Base-by-base conservation (phyloP, 352 stramenopile species). In the Globisporangium alternatum region DNA sequence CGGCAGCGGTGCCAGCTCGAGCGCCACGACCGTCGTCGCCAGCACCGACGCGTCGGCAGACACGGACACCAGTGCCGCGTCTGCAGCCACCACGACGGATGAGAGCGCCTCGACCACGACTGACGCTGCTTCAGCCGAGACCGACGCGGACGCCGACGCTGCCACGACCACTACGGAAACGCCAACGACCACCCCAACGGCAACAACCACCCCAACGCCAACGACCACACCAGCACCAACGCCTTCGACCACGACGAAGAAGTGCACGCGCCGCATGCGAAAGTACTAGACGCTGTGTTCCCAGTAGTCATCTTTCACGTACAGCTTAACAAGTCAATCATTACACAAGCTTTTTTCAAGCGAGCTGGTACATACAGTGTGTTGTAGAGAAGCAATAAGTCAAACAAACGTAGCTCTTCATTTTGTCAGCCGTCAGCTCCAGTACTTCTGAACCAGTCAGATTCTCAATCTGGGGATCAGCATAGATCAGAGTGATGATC, bases 11-110 rank as follows among this genome's bases (percentile, higher is more conserved):
- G 25, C 48, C n/a, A 15, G 35, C 9, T 41, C 35, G 35, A 41
- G 35, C 35, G 15, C 25, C 15, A 37, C 48, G 57, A 80, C 77
- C 43, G 57, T 76, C 44, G 68, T 30, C 48, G 21, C 25, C 13
- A 55, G 48, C 48, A 30, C n/a, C 12, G 31, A 30, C 15, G 48
- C 33, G 10, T 65, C 60, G 35, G 60, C 60, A 37, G 45, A 15
- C 31, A 31, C 44, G 59, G 25, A 43, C 10, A 22, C 59, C 25
- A 28, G 25, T 25, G 44, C 33, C 13, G 37, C 33, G 10, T 45
- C 44, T 12, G 43, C 28, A 28, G 47, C 30, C 21, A 30, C 33
- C 17, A 51, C 33, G 25, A 49, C 37, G 22, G 31, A 53, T 21
- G 58, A 43, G 31, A 47, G 37, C n/a, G 35, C 35, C 10, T 48